Evolutionary conservation across 2,329 filamentous ascomycete genomes (phyloP), one percentile per base, ranked within the genome.

Genomic region (Leptographium lundbergii): DNA sequence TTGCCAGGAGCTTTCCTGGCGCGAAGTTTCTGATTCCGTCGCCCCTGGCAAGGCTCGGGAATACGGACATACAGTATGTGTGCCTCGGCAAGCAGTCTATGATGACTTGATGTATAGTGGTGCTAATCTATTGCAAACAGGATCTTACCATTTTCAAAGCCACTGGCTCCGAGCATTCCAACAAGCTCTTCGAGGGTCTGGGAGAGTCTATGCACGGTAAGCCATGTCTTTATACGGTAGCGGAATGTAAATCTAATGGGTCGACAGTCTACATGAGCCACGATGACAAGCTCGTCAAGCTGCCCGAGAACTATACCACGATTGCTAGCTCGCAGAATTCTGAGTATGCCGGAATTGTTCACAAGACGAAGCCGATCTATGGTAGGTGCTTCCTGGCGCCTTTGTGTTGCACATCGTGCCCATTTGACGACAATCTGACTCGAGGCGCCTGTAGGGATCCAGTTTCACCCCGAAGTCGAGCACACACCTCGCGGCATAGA

Each of bases 401-500:
- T 14, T 22, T 7, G 17, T 45, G 24, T 64, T 13, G n/a, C 6
- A 24, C 24, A 9, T 42, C n/a, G 56, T 53, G 19, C 13, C n/a
- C 6, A 52, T 50, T n/a, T 57, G 62, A 48, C 66, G 11, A 19
- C 19, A 53, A 56, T 34, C 27, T 58, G 24, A 52, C 9, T 17
- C 62, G 64, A 47, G 14, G 39, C 25, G 45, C 10, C 14, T 25
- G 13, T 56, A 71, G 74, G 87, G 58, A 81, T 96, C 54, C 91
- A 96, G 69, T 92, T 96, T 71, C 91, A 96, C 71, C 91, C 91
- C 1, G 91, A 96, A 70, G 81, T 96, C 39, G 65, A 60, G 56
- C 63, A 65, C 50, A 91, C 87, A 0, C 78, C 81, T 10, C 77
- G 80, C 59, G 91, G 91, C 39, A 86, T 70, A 11, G 76, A 87